phyloP scores from a whole-genome alignment of 176 grass and related monocot genomes.

The Metroxylon sagu region DNA sequence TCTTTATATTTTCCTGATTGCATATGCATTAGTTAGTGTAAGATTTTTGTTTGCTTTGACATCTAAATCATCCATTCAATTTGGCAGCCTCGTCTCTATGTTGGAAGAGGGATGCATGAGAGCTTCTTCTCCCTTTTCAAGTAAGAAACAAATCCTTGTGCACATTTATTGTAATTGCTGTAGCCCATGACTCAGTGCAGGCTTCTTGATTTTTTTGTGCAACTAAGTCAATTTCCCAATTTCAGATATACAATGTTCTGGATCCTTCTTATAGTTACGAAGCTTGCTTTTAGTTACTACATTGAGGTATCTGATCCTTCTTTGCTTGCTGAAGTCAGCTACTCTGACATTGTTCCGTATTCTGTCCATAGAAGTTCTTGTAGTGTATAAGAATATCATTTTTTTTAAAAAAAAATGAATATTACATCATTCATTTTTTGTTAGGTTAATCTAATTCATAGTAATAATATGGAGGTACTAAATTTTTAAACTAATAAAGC shows the following conservation, averaged over 20 bases:
- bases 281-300: conserved; percentile 84
- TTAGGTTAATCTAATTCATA: too few species aligned
- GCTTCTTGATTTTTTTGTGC: conserved; percentile 5
- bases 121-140: conserved; percentile 89
- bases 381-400: too few species aligned
- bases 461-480: too few species aligned
- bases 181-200: background rate
- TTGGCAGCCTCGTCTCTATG: conserved; percentile 83
- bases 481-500: too few species aligned
- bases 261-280: conserved; percentile 70
- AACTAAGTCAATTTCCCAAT: conserved; percentile 8
- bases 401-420: too few species aligned
- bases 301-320: conserved; percentile 65
- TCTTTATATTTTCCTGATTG: background rate
- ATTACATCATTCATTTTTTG: too few species aligned
- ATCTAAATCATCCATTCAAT: background rate
- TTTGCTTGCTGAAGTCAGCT: background rate
- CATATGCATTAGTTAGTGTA: background rate
- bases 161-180: conserved; percentile 10
- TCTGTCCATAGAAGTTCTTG: too few species aligned
- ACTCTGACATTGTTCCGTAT: too few species aligned
- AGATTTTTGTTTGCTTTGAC: background rate
- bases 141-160: conserved; percentile 32
- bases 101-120: conserved; percentile 97
- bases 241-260: conserved; percentile 91